phyloP scores from a whole-genome alignment of 2,329 filamentous ascomycete species.

The Aureobasidium namibiae region DNA sequence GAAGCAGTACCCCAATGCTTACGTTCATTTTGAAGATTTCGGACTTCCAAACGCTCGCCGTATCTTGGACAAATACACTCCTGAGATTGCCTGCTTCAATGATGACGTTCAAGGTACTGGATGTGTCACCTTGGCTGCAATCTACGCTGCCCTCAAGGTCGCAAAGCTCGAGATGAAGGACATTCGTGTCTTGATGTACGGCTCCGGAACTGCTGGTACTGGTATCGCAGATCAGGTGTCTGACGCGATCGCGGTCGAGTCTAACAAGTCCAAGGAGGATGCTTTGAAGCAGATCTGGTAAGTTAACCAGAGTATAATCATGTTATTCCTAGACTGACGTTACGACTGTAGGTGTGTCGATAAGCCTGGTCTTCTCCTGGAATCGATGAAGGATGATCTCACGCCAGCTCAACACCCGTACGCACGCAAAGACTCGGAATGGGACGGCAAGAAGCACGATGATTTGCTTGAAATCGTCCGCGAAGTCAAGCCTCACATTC shows the following conservation, averaged over 20 bases:
- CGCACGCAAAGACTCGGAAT: conserved; percentile 56
- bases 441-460: conserved; percentile 48
- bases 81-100: conserved; percentile 75
- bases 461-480: conserved; percentile 60
- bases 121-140: conserved; percentile 75
- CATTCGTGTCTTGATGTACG: conserved; percentile 66
- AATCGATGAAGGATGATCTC: conserved; percentile 51
- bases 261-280: conserved; percentile 60
- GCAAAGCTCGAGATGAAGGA: conserved; percentile 59
- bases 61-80: conserved; percentile 67
- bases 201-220: conserved; percentile 71
- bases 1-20: conserved; percentile 67
- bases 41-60: conserved; percentile 67
- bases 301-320: conserved; percentile 9
- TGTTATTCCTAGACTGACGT: too few species aligned
- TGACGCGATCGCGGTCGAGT: conserved; percentile 67
- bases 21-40: conserved; percentile 84
- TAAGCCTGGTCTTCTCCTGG: conserved; percentile 67
- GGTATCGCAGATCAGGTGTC: conserved; percentile 80
- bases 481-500: conserved; percentile 66
- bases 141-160: conserved; percentile 68
- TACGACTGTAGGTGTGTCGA: conserved; percentile 61
- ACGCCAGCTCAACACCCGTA: conserved; percentile 61
- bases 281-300: conserved; percentile 73
- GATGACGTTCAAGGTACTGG: conserved; percentile 87